Percentiles rank a stretch among this genome's conserved stretches.
phyloP scores from a whole-genome alignment of 768 basidiomycete species.

The Pleurotus eryngii region DNA sequence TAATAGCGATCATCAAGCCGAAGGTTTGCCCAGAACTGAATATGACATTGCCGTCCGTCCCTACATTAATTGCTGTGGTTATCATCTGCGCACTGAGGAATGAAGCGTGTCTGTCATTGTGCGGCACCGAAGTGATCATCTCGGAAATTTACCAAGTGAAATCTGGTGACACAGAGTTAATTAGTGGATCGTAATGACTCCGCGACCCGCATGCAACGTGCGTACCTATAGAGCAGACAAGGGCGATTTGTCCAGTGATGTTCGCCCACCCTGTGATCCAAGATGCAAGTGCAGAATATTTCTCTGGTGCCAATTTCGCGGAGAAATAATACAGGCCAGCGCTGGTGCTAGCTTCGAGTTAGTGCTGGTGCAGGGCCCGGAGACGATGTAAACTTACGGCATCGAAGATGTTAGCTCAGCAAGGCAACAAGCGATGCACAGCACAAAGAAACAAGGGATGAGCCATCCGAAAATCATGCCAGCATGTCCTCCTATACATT shows the following conservation, averaged over 20 bases:
- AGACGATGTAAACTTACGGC: slow-evolving; percentile 43
- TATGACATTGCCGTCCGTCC: slow-evolving; percentile 44
- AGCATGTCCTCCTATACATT: slow-evolving; percentile 50
- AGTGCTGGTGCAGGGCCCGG: neutral
- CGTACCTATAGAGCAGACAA: slow-evolving; percentile 50
- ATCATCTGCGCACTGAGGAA: slow-evolving; percentile 54
- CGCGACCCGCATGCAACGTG: no score
- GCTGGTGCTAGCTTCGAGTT: slow-evolving; percentile 41
- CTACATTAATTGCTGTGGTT: slow-evolving; percentile 53
- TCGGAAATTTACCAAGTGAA: slow-evolving; percentile 4
- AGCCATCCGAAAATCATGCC: slow-evolving; percentile 68
- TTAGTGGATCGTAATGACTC: no score
- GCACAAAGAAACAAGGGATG: slow-evolving; percentile 54
- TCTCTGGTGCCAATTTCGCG: slow-evolving; percentile 50
- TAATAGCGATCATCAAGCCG: slow-evolving; percentile 52
- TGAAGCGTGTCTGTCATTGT: neutral
- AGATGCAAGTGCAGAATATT: slow-evolving; percentile 49
- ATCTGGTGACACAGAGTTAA: neutral
- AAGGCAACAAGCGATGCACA: slow-evolving; percentile 52
- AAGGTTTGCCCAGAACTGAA: slow-evolving; percentile 49
- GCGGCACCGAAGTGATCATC: neutral
- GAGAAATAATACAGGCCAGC: slow-evolving; percentile 64
- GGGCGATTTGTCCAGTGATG: slow-evolving; percentile 53
- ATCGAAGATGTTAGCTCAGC: slow-evolving; percentile 58
- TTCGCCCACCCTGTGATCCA: slow-evolving; percentile 62